A percentile compares a stretch with the other conserved stretches of the same genome.
Evolutionary conservation across 2,329 filamentous ascomycete genomes (phyloP).

Genomic region (Colletotrichum gloeosporioides): DNA sequence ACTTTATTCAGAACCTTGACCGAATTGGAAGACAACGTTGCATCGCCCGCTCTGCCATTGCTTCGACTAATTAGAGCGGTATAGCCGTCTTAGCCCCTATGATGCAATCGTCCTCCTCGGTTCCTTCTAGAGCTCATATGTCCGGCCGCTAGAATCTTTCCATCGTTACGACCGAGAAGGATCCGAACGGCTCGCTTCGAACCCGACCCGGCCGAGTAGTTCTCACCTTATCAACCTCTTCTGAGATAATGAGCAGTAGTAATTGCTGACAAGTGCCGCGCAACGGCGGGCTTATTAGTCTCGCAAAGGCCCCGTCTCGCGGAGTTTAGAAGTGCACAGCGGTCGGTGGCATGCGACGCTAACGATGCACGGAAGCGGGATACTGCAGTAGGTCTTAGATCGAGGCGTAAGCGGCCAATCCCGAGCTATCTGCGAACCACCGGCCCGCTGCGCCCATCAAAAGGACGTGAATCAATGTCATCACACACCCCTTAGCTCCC

Average conservation of each 20-base stretch:
- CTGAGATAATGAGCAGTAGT: neutral
- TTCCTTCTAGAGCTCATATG: too few relatives aligned
- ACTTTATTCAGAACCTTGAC: neutral
- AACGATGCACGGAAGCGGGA: neutral
- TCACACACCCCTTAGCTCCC: neutral
- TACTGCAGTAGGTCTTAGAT: slow-evolving; percentile 27
- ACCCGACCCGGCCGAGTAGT: neutral
- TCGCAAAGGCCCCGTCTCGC: neutral
- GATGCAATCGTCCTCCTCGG: neutral
- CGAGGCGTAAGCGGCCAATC: neutral
- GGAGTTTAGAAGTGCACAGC: neutral
- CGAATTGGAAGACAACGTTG: neutral
- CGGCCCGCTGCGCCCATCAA: neutral
- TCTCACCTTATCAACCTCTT: slow-evolving; percentile 26
- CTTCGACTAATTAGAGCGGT: neutral
- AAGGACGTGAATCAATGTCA: neutral
- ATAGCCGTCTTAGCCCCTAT: neutral
- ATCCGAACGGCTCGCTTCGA: neutral
- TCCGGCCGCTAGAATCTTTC: neutral
- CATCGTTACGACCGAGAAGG: neutral
- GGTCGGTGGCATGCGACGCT: neutral
- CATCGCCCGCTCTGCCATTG: neutral
- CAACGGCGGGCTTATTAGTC: neutral
- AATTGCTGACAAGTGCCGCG: neutral
- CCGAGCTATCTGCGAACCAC: slow-evolving; percentile 9